phyloP scores from a whole-genome alignment of 129 eudicot species.

The Gnaphalium uliginosum region DNA sequence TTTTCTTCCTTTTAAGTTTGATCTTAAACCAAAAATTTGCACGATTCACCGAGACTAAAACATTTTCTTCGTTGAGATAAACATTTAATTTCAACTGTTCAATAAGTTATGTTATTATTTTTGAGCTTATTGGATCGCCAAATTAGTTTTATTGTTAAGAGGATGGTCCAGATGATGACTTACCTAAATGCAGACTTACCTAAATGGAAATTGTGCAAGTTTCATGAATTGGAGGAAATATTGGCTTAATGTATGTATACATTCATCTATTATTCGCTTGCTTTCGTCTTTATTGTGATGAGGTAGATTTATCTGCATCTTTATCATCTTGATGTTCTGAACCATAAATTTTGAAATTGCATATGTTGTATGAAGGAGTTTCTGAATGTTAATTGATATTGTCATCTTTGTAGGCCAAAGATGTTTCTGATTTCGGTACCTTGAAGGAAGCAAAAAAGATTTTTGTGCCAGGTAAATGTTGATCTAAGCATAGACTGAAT shows the following conservation, averaged over 20 bases:
- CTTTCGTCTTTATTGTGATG: background rate
- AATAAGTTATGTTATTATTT: background rate
- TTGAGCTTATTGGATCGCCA: slow-evolving; percentile 4
- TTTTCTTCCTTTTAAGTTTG: background rate
- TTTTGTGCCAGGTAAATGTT: slow-evolving; percentile 75
- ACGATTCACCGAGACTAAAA: background rate
- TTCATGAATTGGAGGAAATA: background rate
- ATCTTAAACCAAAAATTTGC: background rate
- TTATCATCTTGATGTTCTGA: background rate
- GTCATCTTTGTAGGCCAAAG: slow-evolving; percentile 65
- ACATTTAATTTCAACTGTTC: background rate
- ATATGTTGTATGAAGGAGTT: slow-evolving; percentile 41
- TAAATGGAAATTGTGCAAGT: background rate
- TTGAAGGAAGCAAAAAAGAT: slow-evolving; percentile 81
- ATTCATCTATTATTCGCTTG: background rate
- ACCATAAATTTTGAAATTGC: slow-evolving; percentile 1
- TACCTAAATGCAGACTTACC: background rate
- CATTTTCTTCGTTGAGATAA: background rate
- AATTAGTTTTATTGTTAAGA: background rate
- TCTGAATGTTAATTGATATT: slow-evolving; percentile 15
- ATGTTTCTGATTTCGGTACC: slow-evolving; percentile 83
- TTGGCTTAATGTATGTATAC: background rate
- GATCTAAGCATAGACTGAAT: background rate
- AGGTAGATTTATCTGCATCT: background rate
- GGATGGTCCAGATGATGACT: background rate